Conservation (phyloP, 2,329 filamentous ascomycete species). For the Sordariomycetes sp. region DNA sequence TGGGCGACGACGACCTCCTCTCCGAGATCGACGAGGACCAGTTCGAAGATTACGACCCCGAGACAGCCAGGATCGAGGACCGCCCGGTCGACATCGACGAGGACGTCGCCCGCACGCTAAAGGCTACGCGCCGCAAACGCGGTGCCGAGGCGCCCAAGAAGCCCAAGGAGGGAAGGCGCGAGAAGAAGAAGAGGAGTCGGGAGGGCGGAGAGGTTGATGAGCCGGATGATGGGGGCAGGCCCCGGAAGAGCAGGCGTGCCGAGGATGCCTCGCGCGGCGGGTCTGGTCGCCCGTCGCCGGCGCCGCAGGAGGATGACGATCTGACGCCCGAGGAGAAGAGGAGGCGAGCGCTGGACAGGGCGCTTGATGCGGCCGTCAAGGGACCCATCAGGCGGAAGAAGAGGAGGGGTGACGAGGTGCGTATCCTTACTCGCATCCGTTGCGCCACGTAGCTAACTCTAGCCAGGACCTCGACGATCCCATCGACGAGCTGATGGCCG, state of each 20-base stretch:
- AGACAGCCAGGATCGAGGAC: slow-evolving; percentile 52
- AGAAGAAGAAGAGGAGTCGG: slow-evolving; percentile 49
- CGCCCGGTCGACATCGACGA: slow-evolving; percentile 58
- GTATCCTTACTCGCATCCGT: neutral
- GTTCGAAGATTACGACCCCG: slow-evolving; percentile 59
- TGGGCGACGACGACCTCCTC: slow-evolving; percentile 31
- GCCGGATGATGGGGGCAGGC: slow-evolving; percentile 30
- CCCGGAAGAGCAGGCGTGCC: slow-evolving; percentile 35
- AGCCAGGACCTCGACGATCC: slow-evolving; percentile 78
- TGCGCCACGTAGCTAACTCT: neutral
- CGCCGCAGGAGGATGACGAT: slow-evolving; percentile 68
- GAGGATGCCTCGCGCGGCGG: slow-evolving; percentile 28
- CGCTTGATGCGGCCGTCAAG: slow-evolving; percentile 82
- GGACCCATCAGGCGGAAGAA: slow-evolving; percentile 62
- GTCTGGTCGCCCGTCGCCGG: slow-evolving; percentile 31
- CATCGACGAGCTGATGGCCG: slow-evolving; percentile 81
- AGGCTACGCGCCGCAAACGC: slow-evolving; percentile 56
- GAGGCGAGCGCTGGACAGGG: slow-evolving; percentile 71
- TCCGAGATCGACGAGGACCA: slow-evolving; percentile 62
- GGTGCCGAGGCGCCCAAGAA: slow-evolving; percentile 49
- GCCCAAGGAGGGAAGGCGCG: slow-evolving; percentile 61
- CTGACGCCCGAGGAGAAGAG: slow-evolving; percentile 78
- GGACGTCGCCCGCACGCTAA: slow-evolving; percentile 51
- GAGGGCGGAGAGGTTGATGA: slow-evolving; percentile 38
- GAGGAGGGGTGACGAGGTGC: slow-evolving; percentile 38